A percentile compares a stretch with the other conserved stretches of the same genome.
Evolutionary conservation across 2,329 filamentous ascomycete species (phyloP).

Genomic region (Nemania sp.): DNA sequence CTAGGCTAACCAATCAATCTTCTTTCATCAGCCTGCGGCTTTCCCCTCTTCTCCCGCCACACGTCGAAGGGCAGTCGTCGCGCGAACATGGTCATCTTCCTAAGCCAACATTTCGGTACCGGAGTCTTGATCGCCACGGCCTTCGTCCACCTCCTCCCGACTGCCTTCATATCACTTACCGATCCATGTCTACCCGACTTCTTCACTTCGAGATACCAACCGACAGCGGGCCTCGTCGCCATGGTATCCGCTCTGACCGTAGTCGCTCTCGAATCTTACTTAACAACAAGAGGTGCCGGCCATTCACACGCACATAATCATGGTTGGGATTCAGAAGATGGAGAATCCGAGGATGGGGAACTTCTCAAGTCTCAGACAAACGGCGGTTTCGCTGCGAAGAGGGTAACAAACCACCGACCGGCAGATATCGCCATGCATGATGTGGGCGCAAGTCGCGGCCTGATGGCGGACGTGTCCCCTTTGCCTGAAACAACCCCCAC

Average conservation of each 20-base stretch:
- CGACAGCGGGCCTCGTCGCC: slow-evolving; percentile 79
- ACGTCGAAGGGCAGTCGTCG: slow-evolving; percentile 55
- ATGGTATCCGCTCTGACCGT: slow-evolving; percentile 84
- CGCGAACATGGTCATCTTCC: slow-evolving; percentile 65
- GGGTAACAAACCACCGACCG: slow-evolving; percentile 48
- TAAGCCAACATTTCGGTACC: slow-evolving; percentile 77
- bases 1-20: not conserved
- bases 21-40: slow-evolving; percentile 59
- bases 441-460: slow-evolving; percentile 55
- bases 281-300: slow-evolving; percentile 71
- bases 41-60: slow-evolving; percentile 67
- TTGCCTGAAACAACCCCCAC: slow-evolving; percentile 59
- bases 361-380: slow-evolving; percentile 36
- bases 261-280: slow-evolving; percentile 84
- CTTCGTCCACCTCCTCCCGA: slow-evolving; percentile 77
- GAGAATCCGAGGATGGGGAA: slow-evolving; percentile 40
- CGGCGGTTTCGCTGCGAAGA: slow-evolving; percentile 46
- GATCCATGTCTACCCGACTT: slow-evolving; percentile 75
- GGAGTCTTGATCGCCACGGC: slow-evolving; percentile 86
- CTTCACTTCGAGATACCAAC: slow-evolving; percentile 78
- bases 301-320: slow-evolving; percentile 63
- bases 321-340: slow-evolving; percentile 54
- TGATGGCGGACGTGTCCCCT: slow-evolving; percentile 64
- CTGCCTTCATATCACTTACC: slow-evolving; percentile 68
- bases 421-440: slow-evolving; percentile 57